A percentile compares a stretch with the other conserved stretches of the same genome.
These are phyloP conservation scores for Marchantia paleacea DNA, from an alignment of 225 moss, liverwort and hornwort genomes.

Conservation along the genomic window DNA sequence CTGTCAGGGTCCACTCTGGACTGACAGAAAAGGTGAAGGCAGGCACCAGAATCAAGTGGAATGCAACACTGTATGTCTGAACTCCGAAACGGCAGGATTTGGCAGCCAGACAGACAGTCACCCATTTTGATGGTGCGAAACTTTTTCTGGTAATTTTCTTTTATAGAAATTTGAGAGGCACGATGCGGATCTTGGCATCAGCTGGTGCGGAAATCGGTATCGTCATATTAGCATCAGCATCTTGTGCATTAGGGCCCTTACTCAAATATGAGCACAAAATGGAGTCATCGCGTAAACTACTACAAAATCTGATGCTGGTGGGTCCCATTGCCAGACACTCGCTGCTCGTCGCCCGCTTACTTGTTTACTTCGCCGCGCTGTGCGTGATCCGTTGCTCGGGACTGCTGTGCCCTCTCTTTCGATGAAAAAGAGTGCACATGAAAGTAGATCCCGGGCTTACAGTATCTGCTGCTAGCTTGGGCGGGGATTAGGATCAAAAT, in stretches of 20 bases:
- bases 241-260: neutral
- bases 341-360: neutral
- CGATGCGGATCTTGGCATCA: neutral
- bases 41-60: neutral
- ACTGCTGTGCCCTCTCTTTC: neutral
- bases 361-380: neutral
- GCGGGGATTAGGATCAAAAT: slow-evolving; percentile 7
- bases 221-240: neutral
- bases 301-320: slow-evolving; percentile 6
- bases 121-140: neutral
- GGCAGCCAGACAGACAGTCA: neutral
- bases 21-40: neutral
- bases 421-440: no score
- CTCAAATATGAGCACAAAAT: neutral
- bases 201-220: neutral
- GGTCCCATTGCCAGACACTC: neutral
- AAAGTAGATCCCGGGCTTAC: neutral
- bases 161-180: neutral
- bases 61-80: neutral
- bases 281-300: neutral
- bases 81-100: neutral
- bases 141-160: neutral
- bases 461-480: neutral
- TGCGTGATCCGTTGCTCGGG: neutral
- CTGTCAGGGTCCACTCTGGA: neutral